Conservation (phyloP, 2,329 filamentous ascomycete species). For the Rhinocladiella similis region DNA sequence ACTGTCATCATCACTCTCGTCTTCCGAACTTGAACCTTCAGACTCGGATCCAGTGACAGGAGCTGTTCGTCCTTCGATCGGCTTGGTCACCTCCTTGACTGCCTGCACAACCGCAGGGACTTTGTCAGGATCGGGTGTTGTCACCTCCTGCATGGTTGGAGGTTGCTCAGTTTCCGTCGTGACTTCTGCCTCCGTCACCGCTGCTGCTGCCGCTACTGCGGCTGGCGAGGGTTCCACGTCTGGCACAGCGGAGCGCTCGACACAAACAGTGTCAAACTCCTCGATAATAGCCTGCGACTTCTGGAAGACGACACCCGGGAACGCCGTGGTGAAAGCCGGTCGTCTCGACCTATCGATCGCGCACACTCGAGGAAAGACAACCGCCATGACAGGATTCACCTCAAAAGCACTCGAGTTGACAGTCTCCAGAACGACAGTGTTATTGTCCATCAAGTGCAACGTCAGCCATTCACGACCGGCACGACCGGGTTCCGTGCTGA, state of each 20-base stretch:
- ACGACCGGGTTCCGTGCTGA: background rate
- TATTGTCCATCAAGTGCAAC: background rate
- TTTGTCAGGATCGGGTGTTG: background rate
- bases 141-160: no score
- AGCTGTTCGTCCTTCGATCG: background rate
- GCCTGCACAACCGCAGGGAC: background rate
- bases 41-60: background rate
- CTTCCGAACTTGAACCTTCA: background rate
- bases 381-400: constrained; percentile 3
- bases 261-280: background rate
- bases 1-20: background rate
- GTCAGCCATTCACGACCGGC: constrained; percentile 9
- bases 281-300: constrained; percentile 1
- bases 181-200: no score
- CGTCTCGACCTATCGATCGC: constrained; percentile 15
- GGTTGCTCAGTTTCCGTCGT: no score
- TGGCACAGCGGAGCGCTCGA: background rate
- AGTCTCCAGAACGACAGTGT: background rate
- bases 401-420: constrained; percentile 8
- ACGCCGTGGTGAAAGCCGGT: constrained; percentile 12
- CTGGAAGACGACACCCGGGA: constrained; percentile 12
- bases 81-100: background rate
- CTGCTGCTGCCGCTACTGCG: background rate
- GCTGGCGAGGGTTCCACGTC: background rate
- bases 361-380: constrained; percentile 14